Conservation (phyloP, 768 basidiomycete genomes). For the Boletus rex-veris region DNA sequence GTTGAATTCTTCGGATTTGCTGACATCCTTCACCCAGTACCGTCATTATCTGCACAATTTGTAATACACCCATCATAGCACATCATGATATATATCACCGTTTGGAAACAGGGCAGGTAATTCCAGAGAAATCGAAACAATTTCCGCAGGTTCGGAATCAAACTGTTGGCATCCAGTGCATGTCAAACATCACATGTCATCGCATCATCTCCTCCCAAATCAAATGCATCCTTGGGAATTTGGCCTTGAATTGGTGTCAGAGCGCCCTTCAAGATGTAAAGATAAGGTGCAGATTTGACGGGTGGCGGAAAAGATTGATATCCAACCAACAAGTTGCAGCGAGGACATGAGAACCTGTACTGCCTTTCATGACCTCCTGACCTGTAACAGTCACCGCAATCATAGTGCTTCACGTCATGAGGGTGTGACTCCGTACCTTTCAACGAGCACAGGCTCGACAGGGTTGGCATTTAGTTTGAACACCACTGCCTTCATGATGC, state of each 20-base stretch:
- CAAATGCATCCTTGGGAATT: constrained; percentile 80
- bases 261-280: constrained; percentile 79
- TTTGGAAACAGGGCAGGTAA: not conserved
- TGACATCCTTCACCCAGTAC: constrained; percentile 5
- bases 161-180: not conserved
- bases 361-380: constrained; percentile 71
- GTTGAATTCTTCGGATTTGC: not conserved
- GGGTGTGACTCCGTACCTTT: constrained; percentile 53
- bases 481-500: constrained; percentile 54
- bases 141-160: not conserved
- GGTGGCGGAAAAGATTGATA: constrained; percentile 82
- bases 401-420: constrained; percentile 14
- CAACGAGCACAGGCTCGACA: constrained; percentile 67
- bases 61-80: not conserved
- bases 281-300: constrained; percentile 67
- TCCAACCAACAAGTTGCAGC: constrained; percentile 47
- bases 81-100: not conserved
- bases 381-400: constrained; percentile 35
- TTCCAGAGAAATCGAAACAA: not conserved
- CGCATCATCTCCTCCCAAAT: constrained; percentile 40
- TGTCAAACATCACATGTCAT: constrained; percentile 3
- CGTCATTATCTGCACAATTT: not conserved
- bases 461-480: constrained; percentile 84
- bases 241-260: constrained; percentile 89
- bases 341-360: constrained; percentile 58